Percentiles rank a stretch among this genome's conserved stretches.
Evolutionary conservation across 1,284 basidiomycete species (phyloP).

Genomic region (Omphalotus olearius): DNA sequence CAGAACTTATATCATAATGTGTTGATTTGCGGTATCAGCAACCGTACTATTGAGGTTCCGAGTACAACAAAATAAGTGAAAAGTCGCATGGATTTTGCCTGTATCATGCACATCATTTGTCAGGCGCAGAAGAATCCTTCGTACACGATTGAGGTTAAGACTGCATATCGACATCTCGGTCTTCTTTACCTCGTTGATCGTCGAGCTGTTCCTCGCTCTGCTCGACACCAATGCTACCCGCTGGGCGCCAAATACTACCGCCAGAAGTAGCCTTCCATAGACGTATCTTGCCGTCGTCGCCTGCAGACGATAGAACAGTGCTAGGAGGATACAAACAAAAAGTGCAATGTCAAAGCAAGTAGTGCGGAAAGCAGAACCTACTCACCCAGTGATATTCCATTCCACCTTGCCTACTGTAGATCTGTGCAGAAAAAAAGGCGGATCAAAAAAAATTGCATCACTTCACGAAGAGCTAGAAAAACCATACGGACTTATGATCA

Average conservation of each 20-base stretch:
- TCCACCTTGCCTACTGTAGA: constrained; percentile 70
- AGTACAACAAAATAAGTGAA: no score
- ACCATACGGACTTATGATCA: constrained; percentile 63
- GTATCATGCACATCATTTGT: no score
- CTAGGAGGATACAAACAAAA: constrained; percentile 38
- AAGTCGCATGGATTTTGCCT: no score
- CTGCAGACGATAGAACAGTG: constrained; percentile 83
- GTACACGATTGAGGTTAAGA: not conserved
- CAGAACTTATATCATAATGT: no score
- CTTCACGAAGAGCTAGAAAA: constrained; percentile 1
- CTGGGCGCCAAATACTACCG: constrained; percentile 70
- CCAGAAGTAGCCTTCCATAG: constrained; percentile 82
- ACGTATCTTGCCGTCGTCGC: constrained; percentile 85
- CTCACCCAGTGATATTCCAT: constrained; percentile 87
- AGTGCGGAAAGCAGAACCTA: not conserved
- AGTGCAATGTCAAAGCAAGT: no score
- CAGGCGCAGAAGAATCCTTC: no score
- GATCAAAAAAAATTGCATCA: not conserved
- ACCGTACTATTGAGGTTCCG: no score
- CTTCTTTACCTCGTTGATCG: not conserved
- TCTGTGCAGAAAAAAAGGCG: constrained; percentile 32
- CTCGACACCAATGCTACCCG: constrained; percentile 75
- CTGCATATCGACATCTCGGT: constrained; percentile 1
- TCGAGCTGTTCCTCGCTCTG: constrained; percentile 27
- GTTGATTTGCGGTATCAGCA: no score